These are phyloP conservation scores for Vigna reflexopilosa DNA, from an alignment of 306 rosid genomes.

Conservation along the genomic window DNA sequence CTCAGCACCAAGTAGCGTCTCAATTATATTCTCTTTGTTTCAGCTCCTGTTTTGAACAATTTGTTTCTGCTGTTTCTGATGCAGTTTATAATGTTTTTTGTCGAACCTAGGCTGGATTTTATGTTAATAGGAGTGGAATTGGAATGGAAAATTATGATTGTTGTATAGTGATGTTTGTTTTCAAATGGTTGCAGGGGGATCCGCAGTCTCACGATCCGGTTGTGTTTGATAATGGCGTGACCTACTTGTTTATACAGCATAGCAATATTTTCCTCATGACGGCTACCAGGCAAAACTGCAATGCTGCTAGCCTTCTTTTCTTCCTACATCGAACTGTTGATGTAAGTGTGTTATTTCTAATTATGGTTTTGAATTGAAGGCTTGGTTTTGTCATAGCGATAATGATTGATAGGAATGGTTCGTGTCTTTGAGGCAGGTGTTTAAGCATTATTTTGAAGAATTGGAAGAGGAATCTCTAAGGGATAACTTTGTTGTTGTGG, in stretches of 20 bases:
- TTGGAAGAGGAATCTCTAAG: slow-evolving; percentile 96
- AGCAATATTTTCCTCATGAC: slow-evolving; percentile 89
- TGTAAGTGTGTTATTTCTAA: slow-evolving; percentile 57
- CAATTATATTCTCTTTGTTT: slow-evolving; percentile 2
- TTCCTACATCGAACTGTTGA: slow-evolving; percentile 92
- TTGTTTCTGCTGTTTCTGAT: neutral
- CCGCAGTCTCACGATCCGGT: slow-evolving; percentile 95
- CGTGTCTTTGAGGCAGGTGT: slow-evolving; percentile 66
- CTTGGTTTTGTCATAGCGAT: neutral
- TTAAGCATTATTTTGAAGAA: slow-evolving; percentile 96
- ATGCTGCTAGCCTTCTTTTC: slow-evolving; percentile 95
- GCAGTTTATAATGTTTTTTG: neutral
- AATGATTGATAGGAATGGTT: slow-evolving; percentile 6
- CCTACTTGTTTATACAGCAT: slow-evolving; percentile 96
- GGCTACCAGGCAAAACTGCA: slow-evolving; percentile 96
- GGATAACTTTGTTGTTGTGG: slow-evolving; percentile 99
- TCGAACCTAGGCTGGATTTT: neutral
- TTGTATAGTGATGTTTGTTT: slow-evolving; percentile 20
- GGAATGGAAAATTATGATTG: slow-evolving; percentile 5
- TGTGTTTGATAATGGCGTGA: slow-evolving; percentile 82
- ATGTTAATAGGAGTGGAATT: neutral
- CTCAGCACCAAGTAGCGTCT: neutral
- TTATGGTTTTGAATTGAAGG: slow-evolving; percentile 34
- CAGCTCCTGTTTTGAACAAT: neutral
- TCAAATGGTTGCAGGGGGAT: slow-evolving; percentile 73